phyloP scores from a whole-genome alignment of 805 yeast species.

The Wickerhamiella occidentalis region DNA sequence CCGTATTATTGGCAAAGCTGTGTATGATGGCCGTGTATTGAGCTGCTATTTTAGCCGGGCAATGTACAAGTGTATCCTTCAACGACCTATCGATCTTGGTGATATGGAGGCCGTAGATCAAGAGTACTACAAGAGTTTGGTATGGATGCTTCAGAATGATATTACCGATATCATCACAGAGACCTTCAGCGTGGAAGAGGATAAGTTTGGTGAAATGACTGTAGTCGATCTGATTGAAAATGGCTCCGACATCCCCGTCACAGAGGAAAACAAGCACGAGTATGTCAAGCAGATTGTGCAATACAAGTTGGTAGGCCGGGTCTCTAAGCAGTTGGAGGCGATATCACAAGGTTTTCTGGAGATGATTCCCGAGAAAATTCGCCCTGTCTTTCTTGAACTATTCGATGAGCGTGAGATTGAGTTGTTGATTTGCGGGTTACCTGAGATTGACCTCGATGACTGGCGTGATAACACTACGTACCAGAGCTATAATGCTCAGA shows the following conservation, averaged over 20 bases:
- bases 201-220: conserved; percentile 85
- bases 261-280: conserved; percentile 81
- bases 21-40: conserved; percentile 68
- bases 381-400: conserved; percentile 39
- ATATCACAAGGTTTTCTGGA: conserved; percentile 80
- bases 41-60: conserved; percentile 95
- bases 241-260: conserved; percentile 76
- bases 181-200: conserved; percentile 85
- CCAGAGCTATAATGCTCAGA: conserved; percentile 67
- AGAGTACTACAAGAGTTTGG: conserved; percentile 80
- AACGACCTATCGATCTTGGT: conserved; percentile 67
- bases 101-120: conserved; percentile 92
- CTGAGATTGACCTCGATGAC: conserved; percentile 90
- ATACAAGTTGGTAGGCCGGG: conserved; percentile 70
- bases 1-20: conserved; percentile 85
- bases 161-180: conserved; percentile 92
- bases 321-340: conserved; percentile 75
- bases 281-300: conserved; percentile 80
- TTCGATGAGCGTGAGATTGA: conserved; percentile 95
- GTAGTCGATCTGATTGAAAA: conserved; percentile 67
- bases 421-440: conserved; percentile 82
- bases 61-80: conserved; percentile 77
- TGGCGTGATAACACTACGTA: conserved; percentile 81
- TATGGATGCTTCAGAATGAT: conserved; percentile 95
- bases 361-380: conserved; percentile 66